Conservation (phyloP, 805 yeast species). For the Citeromyces matritensis region DNA sequence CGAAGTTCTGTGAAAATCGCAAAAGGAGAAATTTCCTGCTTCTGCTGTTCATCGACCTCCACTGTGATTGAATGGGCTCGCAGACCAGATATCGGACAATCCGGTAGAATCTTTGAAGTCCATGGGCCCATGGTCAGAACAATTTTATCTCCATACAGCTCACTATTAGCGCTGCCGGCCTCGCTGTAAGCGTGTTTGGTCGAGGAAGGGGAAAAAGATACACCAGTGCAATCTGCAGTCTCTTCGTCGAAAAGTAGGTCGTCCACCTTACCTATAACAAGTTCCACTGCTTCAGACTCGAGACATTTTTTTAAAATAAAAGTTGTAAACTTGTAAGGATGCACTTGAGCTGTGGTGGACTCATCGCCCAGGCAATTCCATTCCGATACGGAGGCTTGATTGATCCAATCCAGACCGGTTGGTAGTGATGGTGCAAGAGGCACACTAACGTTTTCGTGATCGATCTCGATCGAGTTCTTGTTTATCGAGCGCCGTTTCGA, state of each 20-base stretch:
- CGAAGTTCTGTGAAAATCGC: constrained; percentile 89
- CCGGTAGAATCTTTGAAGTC: constrained; percentile 84
- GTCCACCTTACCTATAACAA: constrained; percentile 73
- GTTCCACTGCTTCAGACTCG: constrained; percentile 69
- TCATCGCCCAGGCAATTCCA: constrained; percentile 76
- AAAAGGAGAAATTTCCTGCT: constrained; percentile 66
- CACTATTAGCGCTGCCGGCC: constrained; percentile 18
- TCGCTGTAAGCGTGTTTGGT: constrained; percentile 16
- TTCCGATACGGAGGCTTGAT: constrained; percentile 41
- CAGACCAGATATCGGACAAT: constrained; percentile 87
- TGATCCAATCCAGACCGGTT: constrained; percentile 62
- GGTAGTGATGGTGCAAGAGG: constrained; percentile 32
- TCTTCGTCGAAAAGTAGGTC: constrained; percentile 48
- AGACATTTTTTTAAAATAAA: constrained; percentile 67
- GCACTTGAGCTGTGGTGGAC: constrained; percentile 91
- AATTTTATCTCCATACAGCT: constrained; percentile 58
- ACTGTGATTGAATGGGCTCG: constrained; percentile 93
- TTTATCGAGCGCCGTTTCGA: constrained; percentile 9
- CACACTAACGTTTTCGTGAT: constrained; percentile 7
- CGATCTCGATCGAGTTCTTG: constrained; percentile 18
- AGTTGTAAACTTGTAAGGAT: constrained; percentile 89
- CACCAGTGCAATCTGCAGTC: constrained; percentile 57
- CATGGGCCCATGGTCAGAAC: constrained; percentile 90
- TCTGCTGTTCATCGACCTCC: constrained; percentile 49
- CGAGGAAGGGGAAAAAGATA: constrained; percentile 33